These are phyloP conservation scores for Amauroascus niger DNA, from an alignment of 2,329 filamentous ascomycete species.

Conservation along the genomic window DNA sequence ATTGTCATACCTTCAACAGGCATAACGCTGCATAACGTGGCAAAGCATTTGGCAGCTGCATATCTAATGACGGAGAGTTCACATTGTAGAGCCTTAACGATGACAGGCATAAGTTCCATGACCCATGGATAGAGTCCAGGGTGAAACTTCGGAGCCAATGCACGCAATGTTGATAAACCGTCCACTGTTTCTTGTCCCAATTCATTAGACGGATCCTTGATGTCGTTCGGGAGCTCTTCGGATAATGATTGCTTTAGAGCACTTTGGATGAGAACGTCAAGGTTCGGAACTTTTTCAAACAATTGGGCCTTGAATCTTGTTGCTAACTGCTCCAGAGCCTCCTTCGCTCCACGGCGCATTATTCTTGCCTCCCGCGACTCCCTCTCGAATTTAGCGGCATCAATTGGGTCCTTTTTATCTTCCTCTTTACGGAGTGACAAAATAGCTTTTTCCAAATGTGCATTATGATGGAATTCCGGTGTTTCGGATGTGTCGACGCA, in stretches of 20 bases:
- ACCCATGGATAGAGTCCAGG: conserved; percentile 66
- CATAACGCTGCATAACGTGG: conserved; percentile 94
- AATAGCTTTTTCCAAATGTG: conserved; percentile 65
- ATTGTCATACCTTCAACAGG: conserved; percentile 93
- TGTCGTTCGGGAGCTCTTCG: conserved; percentile 59
- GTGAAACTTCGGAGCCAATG: conserved; percentile 83
- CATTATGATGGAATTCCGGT: conserved; percentile 83
- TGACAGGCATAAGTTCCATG: conserved; percentile 69
- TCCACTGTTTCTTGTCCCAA: conserved; percentile 91
- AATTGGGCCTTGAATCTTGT: conserved; percentile 66
- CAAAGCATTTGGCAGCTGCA: conserved; percentile 93
- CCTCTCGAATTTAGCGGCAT: conserved; percentile 78
- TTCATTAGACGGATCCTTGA: conserved; percentile 60
- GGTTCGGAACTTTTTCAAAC: conserved; percentile 72
- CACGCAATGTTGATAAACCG: conserved; percentile 82
- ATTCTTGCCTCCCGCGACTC: conserved; percentile 84
- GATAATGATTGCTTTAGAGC: conserved; percentile 68
- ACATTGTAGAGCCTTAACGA: conserved; percentile 80
- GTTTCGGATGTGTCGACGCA: conserved; percentile 97
- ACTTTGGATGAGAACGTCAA: conserved; percentile 69
- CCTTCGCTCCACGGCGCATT: conserved; percentile 84
- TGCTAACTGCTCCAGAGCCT: conserved; percentile 81
- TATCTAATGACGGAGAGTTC: conserved; percentile 88
- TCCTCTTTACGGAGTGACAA: conserved; percentile 95
- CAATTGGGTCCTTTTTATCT: conserved; percentile 82